phyloP scores from a whole-genome alignment of 768 basidiomycete genomes.

The Serendipita sp. region DNA sequence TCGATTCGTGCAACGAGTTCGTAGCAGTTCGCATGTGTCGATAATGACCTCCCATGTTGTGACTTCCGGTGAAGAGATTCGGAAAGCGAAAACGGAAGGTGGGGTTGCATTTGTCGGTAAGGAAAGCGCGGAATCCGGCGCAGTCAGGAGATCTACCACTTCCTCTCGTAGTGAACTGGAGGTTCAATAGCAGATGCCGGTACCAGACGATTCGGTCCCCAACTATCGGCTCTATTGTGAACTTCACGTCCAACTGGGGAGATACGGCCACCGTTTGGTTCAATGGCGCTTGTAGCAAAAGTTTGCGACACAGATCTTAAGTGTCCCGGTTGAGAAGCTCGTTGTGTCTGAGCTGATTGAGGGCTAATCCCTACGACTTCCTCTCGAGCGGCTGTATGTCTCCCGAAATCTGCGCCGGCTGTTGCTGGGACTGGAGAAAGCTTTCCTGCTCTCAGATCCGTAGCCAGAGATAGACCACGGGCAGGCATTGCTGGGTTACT shows the following conservation, averaged over 20 bases:
- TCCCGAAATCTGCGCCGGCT: constrained; percentile 71
- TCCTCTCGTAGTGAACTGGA: not conserved
- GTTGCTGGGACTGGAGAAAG: constrained; percentile 71
- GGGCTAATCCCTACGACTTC: constrained; percentile 1
- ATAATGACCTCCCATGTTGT: too few relatives aligned
- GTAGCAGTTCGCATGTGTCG: too few relatives aligned
- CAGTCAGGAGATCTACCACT: not conserved
- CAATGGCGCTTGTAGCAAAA: not conserved
- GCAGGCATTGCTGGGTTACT: constrained; percentile 32
- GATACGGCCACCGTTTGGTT: not conserved
- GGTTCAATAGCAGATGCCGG: constrained; percentile 1
- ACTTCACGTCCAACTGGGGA: not conserved
- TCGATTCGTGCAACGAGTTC: too few relatives aligned
- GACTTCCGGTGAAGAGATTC: too few relatives aligned
- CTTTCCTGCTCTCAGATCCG: constrained; percentile 20
- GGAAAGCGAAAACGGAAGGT: too few relatives aligned
- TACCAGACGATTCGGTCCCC: not conserved
- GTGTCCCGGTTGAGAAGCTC: not conserved
- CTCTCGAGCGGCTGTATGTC: constrained; percentile 26
- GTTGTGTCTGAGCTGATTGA: not conserved
- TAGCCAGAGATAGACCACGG: not conserved
- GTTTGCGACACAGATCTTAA: not conserved
- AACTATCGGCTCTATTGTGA: constrained; percentile 2
- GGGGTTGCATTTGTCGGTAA: too few relatives aligned
- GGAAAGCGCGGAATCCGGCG: too few relatives aligned